A percentile compares a stretch with the other conserved stretches of the same genome.
These are phyloP conservation scores for Micractinium conductrix DNA, from an alignment of 139 green algal genomes.

Conservation along the genomic window DNA sequence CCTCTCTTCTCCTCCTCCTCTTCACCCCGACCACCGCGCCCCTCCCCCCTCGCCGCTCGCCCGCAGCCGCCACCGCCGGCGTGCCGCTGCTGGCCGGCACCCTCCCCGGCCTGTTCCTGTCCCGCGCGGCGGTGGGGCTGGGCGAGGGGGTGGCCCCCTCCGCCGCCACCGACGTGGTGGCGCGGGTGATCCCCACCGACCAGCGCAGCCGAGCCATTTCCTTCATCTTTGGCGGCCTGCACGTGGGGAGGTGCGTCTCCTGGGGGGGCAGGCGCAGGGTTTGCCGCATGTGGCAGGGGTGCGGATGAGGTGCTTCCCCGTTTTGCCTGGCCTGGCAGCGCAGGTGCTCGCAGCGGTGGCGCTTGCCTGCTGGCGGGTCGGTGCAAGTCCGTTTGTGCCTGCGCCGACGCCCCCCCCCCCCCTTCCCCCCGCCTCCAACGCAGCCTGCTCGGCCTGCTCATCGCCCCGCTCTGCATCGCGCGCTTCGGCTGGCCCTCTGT, in stretches of 20 bases:
- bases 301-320: too few relatives aligned
- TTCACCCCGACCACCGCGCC: neutral
- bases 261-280: too few relatives aligned
- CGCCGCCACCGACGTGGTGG: slow-evolving; percentile 91
- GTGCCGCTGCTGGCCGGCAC: slow-evolving; percentile 25
- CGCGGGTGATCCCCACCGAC: slow-evolving; percentile 67
- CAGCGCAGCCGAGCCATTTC: slow-evolving; percentile 85
- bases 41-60: neutral
- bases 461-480: slow-evolving; percentile 80
- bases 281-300: too few relatives aligned
- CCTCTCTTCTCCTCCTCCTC: neutral
- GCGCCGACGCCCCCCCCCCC: neutral
- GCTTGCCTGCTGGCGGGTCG: neutral
- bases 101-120: slow-evolving; percentile 70
- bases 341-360: too few relatives aligned
- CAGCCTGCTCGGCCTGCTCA: slow-evolving; percentile 82
- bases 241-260: slow-evolving; percentile 74
- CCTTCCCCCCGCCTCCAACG: neutral
- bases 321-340: too few relatives aligned
- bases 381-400: neutral
- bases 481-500: slow-evolving; percentile 83
- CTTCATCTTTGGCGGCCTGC: slow-evolving; percentile 93
- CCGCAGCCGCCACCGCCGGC: slow-evolving; percentile 17
- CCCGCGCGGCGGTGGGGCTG: slow-evolving; percentile 84
- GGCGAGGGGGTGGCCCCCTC: slow-evolving; percentile 94